phyloP scores from a whole-genome alignment of 164 flowering plant species.

The Piper betle region DNA sequence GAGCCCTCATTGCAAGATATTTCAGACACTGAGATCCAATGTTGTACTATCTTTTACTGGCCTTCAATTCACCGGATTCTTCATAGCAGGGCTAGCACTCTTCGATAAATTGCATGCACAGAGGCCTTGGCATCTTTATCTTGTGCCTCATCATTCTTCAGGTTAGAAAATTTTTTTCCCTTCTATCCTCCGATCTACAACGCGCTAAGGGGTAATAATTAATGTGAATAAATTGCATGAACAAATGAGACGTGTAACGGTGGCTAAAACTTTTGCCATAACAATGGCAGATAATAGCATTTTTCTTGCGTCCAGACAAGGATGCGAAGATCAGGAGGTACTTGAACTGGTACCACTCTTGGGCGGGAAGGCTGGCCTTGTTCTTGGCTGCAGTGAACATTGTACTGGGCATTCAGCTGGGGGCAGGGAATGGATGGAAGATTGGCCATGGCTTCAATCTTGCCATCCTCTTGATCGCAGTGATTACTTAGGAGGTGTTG shows the following conservation, averaged over 20 bases:
- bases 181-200: no score
- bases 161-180: slow-evolving; percentile 27
- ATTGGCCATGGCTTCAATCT: slow-evolving; percentile 54
- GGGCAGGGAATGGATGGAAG: slow-evolving; percentile 42
- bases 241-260: no score
- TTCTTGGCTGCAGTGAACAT: slow-evolving; percentile 59
- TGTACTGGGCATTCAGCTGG: slow-evolving; percentile 45
- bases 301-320: slow-evolving; percentile 46
- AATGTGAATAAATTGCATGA: no score
- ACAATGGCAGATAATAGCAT: slow-evolving; percentile 44
- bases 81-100: slow-evolving; percentile 42
- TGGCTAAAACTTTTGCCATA: no score
- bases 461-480: slow-evolving; percentile 22
- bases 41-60: slow-evolving; percentile 63
- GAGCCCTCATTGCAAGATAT: slow-evolving; percentile 73
- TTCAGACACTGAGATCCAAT: slow-evolving; percentile 54
- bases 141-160: slow-evolving; percentile 61
- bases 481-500: slow-evolving; percentile 41
- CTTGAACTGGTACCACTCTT: slow-evolving; percentile 76
- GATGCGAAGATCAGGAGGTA: slow-evolving; percentile 49
- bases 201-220: no score
- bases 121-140: slow-evolving; percentile 59
- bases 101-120: slow-evolving; percentile 24
- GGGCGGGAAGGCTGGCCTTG: slow-evolving; percentile 56
- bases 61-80: slow-evolving; percentile 54